Evolutionary conservation across 2,329 filamentous ascomycete species (phyloP).

Genomic region (Paramyrothecium sp.): DNA sequence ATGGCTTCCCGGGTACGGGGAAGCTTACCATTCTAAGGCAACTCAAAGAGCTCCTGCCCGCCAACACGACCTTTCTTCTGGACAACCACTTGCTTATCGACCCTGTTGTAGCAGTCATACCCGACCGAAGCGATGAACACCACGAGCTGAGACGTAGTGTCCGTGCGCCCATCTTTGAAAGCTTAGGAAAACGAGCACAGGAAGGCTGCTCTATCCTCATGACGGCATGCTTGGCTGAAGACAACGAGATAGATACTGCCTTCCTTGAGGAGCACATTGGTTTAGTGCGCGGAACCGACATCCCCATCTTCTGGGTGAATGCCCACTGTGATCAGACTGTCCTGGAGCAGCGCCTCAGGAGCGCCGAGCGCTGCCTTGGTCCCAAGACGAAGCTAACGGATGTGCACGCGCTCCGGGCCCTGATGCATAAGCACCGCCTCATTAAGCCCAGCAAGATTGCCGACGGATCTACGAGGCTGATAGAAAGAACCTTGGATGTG

Average conservation of each 20-base stretch:
- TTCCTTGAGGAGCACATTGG: slow-evolving; percentile 14
- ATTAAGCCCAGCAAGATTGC: background rate
- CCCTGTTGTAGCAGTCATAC: slow-evolving; percentile 10
- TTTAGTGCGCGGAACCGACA: background rate
- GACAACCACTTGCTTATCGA: slow-evolving; percentile 20
- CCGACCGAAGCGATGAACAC: slow-evolving; percentile 12
- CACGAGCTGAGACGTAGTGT: slow-evolving; percentile 13
- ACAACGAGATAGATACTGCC: slow-evolving; percentile 3
- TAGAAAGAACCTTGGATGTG: slow-evolving; percentile 6
- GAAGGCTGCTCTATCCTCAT: slow-evolving; percentile 11
- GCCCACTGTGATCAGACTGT: slow-evolving; percentile 1
- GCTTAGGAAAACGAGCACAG: slow-evolving; percentile 5
- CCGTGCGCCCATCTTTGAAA: slow-evolving; percentile 12
- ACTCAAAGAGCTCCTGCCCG: slow-evolving; percentile 6
- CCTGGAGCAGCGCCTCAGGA: slow-evolving; percentile 5
- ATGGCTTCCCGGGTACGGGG: slow-evolving; percentile 16
- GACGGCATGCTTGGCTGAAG: slow-evolving; percentile 13
- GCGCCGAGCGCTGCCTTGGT: slow-evolving; percentile 2
- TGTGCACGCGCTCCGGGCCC: background rate
- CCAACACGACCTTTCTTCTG: slow-evolving; percentile 8
- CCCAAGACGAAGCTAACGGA: slow-evolving; percentile 9
- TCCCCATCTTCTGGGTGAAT: slow-evolving; percentile 13
- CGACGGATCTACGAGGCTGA: background rate
- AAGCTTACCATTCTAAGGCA: slow-evolving; percentile 16
- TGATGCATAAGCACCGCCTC: slow-evolving; percentile 1